Evolutionary conservation across 2,329 filamentous ascomycete genomes (phyloP).

Genomic region (Davidsoniella australis): DNA sequence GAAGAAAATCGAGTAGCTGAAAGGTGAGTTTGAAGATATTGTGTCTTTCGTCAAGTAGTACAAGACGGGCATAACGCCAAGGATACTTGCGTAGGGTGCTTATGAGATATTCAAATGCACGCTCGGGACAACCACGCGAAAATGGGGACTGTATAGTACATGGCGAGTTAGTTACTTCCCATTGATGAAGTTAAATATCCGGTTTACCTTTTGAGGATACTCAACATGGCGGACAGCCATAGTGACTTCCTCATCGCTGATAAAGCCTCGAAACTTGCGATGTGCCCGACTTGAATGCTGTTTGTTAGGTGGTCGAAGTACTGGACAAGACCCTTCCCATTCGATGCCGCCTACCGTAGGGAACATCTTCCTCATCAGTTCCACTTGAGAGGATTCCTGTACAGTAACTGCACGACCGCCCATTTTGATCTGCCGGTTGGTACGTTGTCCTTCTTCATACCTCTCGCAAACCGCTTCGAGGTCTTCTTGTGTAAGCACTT

Average conservation of each 20-base stretch:
- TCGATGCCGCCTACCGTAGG: conserved; percentile 37
- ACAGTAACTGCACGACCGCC: conserved; percentile 41
- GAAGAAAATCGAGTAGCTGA: conserved; percentile 31
- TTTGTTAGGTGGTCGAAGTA: conserved; percentile 16
- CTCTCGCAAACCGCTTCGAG: conserved; percentile 35
- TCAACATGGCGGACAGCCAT: conserved; percentile 49
- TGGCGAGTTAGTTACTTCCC: conserved; percentile 6
- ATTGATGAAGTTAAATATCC: neutral
- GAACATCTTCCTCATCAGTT: conserved; percentile 45
- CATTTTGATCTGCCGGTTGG: conserved; percentile 30
- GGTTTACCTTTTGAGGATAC: conserved; percentile 41
- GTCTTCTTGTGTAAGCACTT: conserved; percentile 35
- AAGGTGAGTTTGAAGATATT: conserved; percentile 33
- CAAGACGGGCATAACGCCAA: conserved; percentile 38
- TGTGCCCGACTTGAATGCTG: conserved; percentile 18
- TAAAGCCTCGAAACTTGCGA: conserved; percentile 38
- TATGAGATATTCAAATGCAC: conserved; percentile 48
- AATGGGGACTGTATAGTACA: conserved; percentile 34
- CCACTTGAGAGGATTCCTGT: conserved; percentile 36
- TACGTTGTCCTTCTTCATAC: conserved; percentile 22
- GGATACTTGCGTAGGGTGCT: conserved; percentile 46
- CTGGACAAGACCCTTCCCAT: conserved; percentile 34
- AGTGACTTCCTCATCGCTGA: conserved; percentile 44
- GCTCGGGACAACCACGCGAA: conserved; percentile 42
- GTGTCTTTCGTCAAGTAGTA: conserved; percentile 40